These are phyloP conservation scores for Clitoria ternatea DNA, from an alignment of 306 rosid genomes.

Conservation along the genomic window DNA sequence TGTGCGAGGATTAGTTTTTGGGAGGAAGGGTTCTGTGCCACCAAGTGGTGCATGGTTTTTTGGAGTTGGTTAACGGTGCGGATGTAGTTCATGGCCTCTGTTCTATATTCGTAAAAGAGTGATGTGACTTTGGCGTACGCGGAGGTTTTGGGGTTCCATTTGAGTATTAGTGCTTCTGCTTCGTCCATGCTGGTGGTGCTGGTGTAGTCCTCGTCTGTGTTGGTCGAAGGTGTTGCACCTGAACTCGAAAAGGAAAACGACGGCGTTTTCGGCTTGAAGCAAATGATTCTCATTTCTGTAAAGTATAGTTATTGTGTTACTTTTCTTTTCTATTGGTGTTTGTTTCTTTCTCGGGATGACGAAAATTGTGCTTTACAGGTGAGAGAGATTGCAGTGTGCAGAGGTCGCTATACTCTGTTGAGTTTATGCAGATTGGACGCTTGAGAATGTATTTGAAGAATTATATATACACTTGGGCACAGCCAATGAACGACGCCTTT, in stretches of 20 bases:
- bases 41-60: background rate
- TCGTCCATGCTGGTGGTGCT: background rate
- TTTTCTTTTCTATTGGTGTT: background rate
- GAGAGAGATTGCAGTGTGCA: background rate
- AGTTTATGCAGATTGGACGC: background rate
- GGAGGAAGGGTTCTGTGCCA: background rate
- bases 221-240: background rate
- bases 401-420: too few relatives aligned
- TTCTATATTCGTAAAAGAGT: background rate
- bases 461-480: background rate
- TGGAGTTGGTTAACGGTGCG: background rate
- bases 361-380: background rate
- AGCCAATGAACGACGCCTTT: background rate
- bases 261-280: background rate
- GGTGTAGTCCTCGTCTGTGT: background rate
- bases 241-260: background rate
- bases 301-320: background rate
- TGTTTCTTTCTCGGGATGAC: background rate
- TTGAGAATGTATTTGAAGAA: background rate
- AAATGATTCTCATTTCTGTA: background rate
- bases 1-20: background rate
- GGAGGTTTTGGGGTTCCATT: background rate
- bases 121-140: conserved; percentile 6
- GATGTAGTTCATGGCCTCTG: background rate
- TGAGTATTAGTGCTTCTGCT: background rate